phyloP scores from a whole-genome alignment of 2,329 filamentous ascomycete species.

The Penicillium sp. region DNA sequence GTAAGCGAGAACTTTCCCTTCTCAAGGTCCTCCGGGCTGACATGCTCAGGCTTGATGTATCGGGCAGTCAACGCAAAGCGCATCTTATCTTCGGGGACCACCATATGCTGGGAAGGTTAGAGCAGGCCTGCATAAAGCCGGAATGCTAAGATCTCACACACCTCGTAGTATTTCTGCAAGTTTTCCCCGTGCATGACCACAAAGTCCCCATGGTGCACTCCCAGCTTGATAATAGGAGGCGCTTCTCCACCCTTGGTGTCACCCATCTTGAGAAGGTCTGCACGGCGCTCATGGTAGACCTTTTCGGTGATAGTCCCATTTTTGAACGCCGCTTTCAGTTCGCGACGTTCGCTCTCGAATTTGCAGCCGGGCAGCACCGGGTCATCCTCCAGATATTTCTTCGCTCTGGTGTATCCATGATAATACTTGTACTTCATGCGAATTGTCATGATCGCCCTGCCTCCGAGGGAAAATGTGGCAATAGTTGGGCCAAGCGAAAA shows the following conservation, averaged over 20 bases:
- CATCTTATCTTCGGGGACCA: slow-evolving; percentile 30
- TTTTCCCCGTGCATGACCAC: slow-evolving; percentile 57
- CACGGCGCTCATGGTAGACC: slow-evolving; percentile 24
- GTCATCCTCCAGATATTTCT: slow-evolving; percentile 22
- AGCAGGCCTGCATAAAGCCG: background rate
- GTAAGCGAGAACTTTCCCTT: slow-evolving; percentile 31
- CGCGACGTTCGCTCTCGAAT: slow-evolving; percentile 22
- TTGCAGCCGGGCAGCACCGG: slow-evolving; percentile 34
- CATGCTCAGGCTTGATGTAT: slow-evolving; percentile 29
- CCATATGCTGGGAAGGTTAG: slow-evolving; percentile 29
- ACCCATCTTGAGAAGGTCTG: slow-evolving; percentile 27
- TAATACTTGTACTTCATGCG: slow-evolving; percentile 55
- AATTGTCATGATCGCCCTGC: slow-evolving; percentile 52
- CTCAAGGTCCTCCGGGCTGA: slow-evolving; percentile 20
- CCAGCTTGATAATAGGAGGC: slow-evolving; percentile 42
- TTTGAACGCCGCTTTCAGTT: slow-evolving; percentile 23
- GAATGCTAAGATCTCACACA: slow-evolving; percentile 20
- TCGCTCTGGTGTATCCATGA: slow-evolving; percentile 21
- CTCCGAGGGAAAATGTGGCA: slow-evolving; percentile 54
- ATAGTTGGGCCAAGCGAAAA: slow-evolving; percentile 55
- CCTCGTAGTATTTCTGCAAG: slow-evolving; percentile 56
- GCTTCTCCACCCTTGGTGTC: slow-evolving; percentile 23
- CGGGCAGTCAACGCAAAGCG: slow-evolving; percentile 39
- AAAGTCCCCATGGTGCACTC: slow-evolving; percentile 56
- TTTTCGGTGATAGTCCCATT: slow-evolving; percentile 17